Conservation (phyloP, 169 alveolate species). For the Fabrea salina region DNA sequence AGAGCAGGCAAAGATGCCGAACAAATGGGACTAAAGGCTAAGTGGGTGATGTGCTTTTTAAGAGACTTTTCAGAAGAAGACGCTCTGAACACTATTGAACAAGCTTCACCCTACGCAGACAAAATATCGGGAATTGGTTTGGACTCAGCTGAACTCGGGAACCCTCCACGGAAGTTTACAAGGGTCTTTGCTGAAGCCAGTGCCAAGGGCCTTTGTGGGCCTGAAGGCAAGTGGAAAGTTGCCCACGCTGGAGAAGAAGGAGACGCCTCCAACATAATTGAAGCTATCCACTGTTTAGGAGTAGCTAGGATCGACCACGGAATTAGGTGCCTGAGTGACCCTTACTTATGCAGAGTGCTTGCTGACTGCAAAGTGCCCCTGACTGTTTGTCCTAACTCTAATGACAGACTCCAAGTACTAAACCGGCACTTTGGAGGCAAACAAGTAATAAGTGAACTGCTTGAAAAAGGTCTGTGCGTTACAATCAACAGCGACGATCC, state of each 20-base stretch:
- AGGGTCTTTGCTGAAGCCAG: slow-evolving; percentile 31
- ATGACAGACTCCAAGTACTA: slow-evolving; percentile 28
- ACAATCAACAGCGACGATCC: slow-evolving; percentile 58
- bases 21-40: slow-evolving; percentile 28
- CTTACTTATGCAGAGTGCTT: slow-evolving; percentile 13
- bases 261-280: slow-evolving; percentile 43
- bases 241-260: slow-evolving; percentile 51
- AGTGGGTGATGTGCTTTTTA: slow-evolving; percentile 36
- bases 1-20: slow-evolving; percentile 38
- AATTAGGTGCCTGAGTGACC: slow-evolving; percentile 23
- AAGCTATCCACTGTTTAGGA: slow-evolving; percentile 25
- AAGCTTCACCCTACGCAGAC: neutral
- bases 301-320: slow-evolving; percentile 57
- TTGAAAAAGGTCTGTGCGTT: slow-evolving; percentile 38
- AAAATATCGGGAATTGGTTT: slow-evolving; percentile 43
- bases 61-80: slow-evolving; percentile 39
- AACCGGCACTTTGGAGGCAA: slow-evolving; percentile 7
- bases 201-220: slow-evolving; percentile 35
- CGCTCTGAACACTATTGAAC: slow-evolving; percentile 1
- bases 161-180: slow-evolving; percentile 32
- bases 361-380: slow-evolving; percentile 28
- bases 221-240: slow-evolving; percentile 31
- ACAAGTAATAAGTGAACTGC: slow-evolving; percentile 31
- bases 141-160: slow-evolving; percentile 41
- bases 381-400: slow-evolving; percentile 55